Conservation (phyloP, 2,329 filamentous ascomycete species). For the Elsinoe arachidis region DNA sequence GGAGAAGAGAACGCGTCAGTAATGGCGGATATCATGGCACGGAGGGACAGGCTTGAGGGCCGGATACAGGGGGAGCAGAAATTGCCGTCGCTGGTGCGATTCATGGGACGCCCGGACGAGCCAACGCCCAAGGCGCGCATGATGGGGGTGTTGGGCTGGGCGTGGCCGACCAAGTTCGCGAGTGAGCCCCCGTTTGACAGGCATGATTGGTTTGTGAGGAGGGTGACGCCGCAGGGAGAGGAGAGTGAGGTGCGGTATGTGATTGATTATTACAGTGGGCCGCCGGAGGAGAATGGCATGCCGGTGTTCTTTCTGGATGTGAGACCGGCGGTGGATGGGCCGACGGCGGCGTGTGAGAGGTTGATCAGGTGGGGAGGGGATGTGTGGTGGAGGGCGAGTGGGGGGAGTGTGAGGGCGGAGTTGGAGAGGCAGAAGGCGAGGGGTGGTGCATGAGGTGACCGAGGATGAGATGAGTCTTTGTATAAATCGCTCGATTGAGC, state of each 20-base stretch:
- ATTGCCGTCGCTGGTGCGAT: slow-evolving; percentile 69
- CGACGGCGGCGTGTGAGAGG: slow-evolving; percentile 70
- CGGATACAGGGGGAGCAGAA: slow-evolving; percentile 27
- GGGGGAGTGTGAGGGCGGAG: slow-evolving; percentile 53
- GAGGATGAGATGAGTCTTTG: too few relatives aligned
- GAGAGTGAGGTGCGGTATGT: slow-evolving; percentile 80
- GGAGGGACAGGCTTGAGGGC: slow-evolving; percentile 18
- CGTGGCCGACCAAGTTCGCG: slow-evolving; percentile 71
- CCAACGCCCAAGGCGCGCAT: slow-evolving; percentile 86
- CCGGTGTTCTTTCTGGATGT: slow-evolving; percentile 96
- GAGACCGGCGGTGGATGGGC: slow-evolving; percentile 75
- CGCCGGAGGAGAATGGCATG: slow-evolving; percentile 73
- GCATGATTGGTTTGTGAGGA: slow-evolving; percentile 91
- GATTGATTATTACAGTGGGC: slow-evolving; percentile 90
- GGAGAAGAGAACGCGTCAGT: slow-evolving; percentile 28
- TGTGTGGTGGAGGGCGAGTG: slow-evolving; percentile 84
- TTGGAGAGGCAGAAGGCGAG: slow-evolving; percentile 23
- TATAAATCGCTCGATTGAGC: not conserved
- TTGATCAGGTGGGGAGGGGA: slow-evolving; percentile 84
- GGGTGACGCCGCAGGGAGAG: slow-evolving; percentile 56
- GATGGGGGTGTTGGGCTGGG: slow-evolving; percentile 65
- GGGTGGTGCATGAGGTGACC: not conserved
- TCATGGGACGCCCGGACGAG: slow-evolving; percentile 82
- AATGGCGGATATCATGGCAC: slow-evolving; percentile 20
- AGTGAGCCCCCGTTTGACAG: slow-evolving; percentile 86